These are phyloP conservation scores for Fusarium camptoceras DNA, from an alignment of 2,329 filamentous ascomycete genomes.

Conservation along the genomic window DNA sequence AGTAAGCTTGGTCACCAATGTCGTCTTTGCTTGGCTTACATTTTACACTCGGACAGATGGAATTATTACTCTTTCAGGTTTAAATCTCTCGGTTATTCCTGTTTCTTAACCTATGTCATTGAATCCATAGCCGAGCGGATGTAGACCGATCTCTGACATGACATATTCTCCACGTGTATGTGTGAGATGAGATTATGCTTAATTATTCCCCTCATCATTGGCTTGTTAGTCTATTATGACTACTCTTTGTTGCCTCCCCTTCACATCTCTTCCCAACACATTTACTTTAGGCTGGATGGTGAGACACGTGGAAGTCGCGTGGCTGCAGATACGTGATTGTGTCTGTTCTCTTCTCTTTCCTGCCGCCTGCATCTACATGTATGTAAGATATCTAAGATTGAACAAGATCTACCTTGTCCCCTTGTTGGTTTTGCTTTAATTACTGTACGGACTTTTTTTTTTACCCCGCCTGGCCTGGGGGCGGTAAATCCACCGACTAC, in stretches of 20 bases:
- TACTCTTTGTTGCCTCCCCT: neutral
- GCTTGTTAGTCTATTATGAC: neutral
- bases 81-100: conserved; percentile 8
- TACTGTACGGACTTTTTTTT: neutral
- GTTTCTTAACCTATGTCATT: conserved; percentile 10
- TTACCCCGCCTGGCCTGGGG: neutral
- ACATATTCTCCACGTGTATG: conserved; percentile 15
- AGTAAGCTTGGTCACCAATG: conserved; percentile 26
- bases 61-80: conserved; percentile 13
- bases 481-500: neutral
- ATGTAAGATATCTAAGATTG: neutral
- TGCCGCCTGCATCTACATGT: neutral
- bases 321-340: neutral
- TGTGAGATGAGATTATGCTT: conserved; percentile 5
- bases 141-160: conserved; percentile 1
- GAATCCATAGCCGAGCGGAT: neutral
- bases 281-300: conserved; percentile 3
- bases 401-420: neutral
- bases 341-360: neutral
- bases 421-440: neutral
- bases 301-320: conserved; percentile 23
- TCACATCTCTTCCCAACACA: neutral
- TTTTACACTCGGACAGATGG: conserved; percentile 23
- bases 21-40: conserved; percentile 1
- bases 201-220: conserved; percentile 11